Evolutionary conservation across 441 rosid genomes (phyloP), one percentile per base, ranked within the genome.

Genomic region (California macrophylla): DNA sequence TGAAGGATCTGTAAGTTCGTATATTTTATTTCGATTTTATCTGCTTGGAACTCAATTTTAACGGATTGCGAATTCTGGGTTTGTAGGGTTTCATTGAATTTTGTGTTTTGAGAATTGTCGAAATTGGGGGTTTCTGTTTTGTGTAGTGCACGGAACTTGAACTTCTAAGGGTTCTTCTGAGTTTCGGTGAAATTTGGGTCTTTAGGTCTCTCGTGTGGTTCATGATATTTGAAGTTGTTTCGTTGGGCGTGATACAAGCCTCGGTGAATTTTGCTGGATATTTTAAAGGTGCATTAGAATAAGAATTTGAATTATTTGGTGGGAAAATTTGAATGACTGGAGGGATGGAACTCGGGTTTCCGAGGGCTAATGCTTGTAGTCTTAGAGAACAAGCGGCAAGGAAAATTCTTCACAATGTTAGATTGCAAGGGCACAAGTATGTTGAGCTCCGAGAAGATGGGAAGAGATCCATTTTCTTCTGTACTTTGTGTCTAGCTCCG

Each of bases 401-500:
- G 78, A 83, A 83, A 24, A 88, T 88, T 20, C 87, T 92, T 68
- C 73, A 72, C 67, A 85, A 72, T 67, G 83, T 87, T 66, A 84
- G 94, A 72, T 72, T 76, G 3, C 90, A 85, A 72, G 97, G 97
- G 6, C 96, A 94, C 69, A 79, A 88, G 0, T 94, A 86, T 65
- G 79, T 91, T 34, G 94, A 91, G 75, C 84, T 90, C 68, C 97
- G 94, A 7, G 83, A 86, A 71, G 92, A 94, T 73, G 88, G 93
- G 54, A 92, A 86, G 78, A 75, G 84, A 16, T 84, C 81, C 40
- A 75, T 92, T 15, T 92, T 88, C 86, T 94, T 91, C 80, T 92
- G 98, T 77, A 85, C 88, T 68, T 64, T 91, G 86, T 90, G 98
- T 67, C 96, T 87, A 25, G 79, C 96, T 7, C 96, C 91, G 0